Base-by-base conservation (phyloP, 768 basidiomycete species). In the Tulasnella sp. region DNA sequence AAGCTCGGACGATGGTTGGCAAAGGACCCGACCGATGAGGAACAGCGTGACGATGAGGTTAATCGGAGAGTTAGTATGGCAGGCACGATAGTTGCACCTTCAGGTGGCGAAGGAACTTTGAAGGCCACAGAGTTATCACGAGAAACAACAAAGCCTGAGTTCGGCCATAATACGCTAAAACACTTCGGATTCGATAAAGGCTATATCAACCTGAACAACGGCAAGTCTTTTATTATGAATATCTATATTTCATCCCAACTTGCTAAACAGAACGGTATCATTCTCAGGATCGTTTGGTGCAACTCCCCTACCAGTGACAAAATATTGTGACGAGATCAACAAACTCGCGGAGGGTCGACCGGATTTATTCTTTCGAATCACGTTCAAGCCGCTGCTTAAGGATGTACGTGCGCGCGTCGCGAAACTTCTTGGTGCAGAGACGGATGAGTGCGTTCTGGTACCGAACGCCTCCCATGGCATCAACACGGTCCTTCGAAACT, bases 1-100 rank as follows among this genome's bases (percentile, higher is more conserved):
- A 86, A 82, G 64, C 83, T 87, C 1, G 81, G 80, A 77, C 84
- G 85, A 60, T 94, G 92, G 91, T 77, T 65, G 4, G 70, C 72
- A 19, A 60, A 67, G 21, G 62, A 66, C 26, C 26, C 55, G 17
- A 47, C 30, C 32, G 74, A 75, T 3, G 61, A 66, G 19, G 75
- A 80, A 58, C 80, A 77, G 59, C 70, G 65, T n/a, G 15, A 38
- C 4, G 56, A 51, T 47, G 78, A 81, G 60, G 78, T 83, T 3
- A 84, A 84, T 65, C 70, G 73, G 59, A 70, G 74, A 58, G 70
- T 72, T 30, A 73, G 70, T n/a, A 72, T 73, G 75, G 68, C 66
- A 2, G 75, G 75, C 2, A 60, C 50, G 15, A 74, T 73, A 26
- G 64, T 68, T 13, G 52, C 32, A 3, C 59, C 59, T 3, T 26